phyloP scores from a whole-genome alignment of 2,329 filamentous ascomycete genomes.

The Ceratocystis diversiconidia region DNA sequence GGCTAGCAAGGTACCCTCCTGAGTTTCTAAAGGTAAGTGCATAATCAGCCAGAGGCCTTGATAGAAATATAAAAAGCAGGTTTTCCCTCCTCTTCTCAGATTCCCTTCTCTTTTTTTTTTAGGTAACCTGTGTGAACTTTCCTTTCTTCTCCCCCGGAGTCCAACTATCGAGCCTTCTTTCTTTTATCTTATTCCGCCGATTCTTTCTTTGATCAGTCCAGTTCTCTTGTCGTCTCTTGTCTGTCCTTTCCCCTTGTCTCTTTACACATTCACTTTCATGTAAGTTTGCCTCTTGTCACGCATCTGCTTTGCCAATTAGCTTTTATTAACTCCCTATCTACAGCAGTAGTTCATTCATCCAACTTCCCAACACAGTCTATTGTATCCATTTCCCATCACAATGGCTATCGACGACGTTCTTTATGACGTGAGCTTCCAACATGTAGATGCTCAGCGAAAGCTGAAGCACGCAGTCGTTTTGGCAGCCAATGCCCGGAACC shows the following conservation, averaged over 20 bases:
- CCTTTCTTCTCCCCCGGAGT: not conserved
- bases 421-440: slow-evolving; percentile 1
- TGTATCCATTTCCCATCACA: not conserved
- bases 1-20: not conserved
- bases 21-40: not conserved
- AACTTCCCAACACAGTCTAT: too few relatives aligned
- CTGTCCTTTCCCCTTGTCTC: not conserved
- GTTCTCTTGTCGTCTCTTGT: not conserved
- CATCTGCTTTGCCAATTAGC: not conserved
- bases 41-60: slow-evolving; percentile 1
- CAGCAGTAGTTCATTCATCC: too few relatives aligned
- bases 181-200: not conserved
- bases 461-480: not conserved
- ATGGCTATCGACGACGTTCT: slow-evolving; percentile 10
- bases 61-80: not conserved
- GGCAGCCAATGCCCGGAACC: not conserved
- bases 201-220: not conserved
- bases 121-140: not conserved
- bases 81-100: not conserved
- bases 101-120: not conserved
- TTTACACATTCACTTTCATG: slow-evolving; percentile 1
- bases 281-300: not conserved
- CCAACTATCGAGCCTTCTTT: not conserved
- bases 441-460: slow-evolving; percentile 2
- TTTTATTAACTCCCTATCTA: too few relatives aligned